Evolutionary conservation across 2,329 filamentous ascomycete genomes (phyloP).

Genomic region (Beauveria rudraprayagi): DNA sequence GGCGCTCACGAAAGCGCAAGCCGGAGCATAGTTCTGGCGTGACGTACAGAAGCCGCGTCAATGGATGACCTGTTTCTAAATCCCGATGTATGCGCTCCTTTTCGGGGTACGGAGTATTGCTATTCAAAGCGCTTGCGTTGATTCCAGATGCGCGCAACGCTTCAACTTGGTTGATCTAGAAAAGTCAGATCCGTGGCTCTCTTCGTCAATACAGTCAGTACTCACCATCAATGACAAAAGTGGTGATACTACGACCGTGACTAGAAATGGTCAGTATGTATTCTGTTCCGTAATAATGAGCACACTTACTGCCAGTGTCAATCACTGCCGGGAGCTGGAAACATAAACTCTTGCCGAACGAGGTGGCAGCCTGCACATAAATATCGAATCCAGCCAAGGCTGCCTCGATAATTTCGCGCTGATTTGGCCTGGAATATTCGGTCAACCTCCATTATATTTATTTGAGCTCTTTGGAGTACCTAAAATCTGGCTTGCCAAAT

Average conservation of each 20-base stretch:
- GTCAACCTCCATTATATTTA: not conserved
- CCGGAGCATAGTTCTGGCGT: constrained; percentile 83
- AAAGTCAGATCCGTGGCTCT: not conserved
- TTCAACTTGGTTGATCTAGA: constrained; percentile 82
- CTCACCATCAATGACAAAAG: constrained; percentile 79
- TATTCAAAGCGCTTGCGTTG: constrained; percentile 78
- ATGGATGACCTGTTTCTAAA: constrained; percentile 79
- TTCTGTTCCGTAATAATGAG: not conserved
- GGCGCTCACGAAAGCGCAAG: constrained; percentile 65
- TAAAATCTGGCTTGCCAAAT: constrained; percentile 66
- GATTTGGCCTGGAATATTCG: constrained; percentile 54
- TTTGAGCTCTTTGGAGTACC: constrained; percentile 34
- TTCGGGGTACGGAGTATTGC: constrained; percentile 60
- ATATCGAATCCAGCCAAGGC: constrained; percentile 81
- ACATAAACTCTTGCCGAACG: constrained; percentile 88
- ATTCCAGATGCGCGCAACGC: constrained; percentile 67
- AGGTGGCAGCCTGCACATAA: constrained; percentile 83
- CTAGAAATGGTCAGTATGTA: constrained; percentile 30
- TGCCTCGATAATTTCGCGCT: constrained; percentile 79
- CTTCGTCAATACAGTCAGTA: not conserved
- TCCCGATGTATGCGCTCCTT: constrained; percentile 67
- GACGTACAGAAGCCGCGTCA: constrained; percentile 78
- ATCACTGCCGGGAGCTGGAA: constrained; percentile 88
- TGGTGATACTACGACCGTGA: constrained; percentile 86
- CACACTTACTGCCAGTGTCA: constrained; percentile 66